These are phyloP conservation scores for Eutreptiella sp. DNA, from an alignment of 208 protist species.

Conservation along the genomic window DNA sequence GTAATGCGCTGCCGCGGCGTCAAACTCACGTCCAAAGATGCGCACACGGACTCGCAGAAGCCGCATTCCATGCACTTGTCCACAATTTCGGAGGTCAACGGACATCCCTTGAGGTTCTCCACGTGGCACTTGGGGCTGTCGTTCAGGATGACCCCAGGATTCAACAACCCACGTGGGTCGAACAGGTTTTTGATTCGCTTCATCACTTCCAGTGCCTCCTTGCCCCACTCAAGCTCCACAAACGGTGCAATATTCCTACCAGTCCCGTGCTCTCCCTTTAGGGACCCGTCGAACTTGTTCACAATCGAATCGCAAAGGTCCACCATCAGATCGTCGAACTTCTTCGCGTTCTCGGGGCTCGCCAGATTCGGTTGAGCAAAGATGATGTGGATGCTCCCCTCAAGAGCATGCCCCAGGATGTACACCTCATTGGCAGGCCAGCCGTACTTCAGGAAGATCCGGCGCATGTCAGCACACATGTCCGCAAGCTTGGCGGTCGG, in stretches of 20 bases:
- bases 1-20: slow-evolving; percentile 45
- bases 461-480: slow-evolving; percentile 36
- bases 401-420: slow-evolving; percentile 42
- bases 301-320: slow-evolving; percentile 35
- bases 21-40: slow-evolving; percentile 38
- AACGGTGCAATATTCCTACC: slow-evolving; percentile 45
- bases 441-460: slow-evolving; percentile 31
- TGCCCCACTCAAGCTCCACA: slow-evolving; percentile 49
- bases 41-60: slow-evolving; percentile 46
- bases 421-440: slow-evolving; percentile 41
- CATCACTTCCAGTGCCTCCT: slow-evolving; percentile 39
- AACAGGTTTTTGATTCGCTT: slow-evolving; percentile 40
- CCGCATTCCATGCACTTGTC: slow-evolving; percentile 49
- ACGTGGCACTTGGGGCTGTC: slow-evolving; percentile 36
- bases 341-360: slow-evolving; percentile 20
- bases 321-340: slow-evolving; percentile 40
- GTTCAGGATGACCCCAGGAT: slow-evolving; percentile 45
- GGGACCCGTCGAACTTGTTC: slow-evolving; percentile 35
- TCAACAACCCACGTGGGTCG: slow-evolving; percentile 37
- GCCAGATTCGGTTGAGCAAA: slow-evolving; percentile 43
- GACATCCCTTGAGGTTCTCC: slow-evolving; percentile 40
- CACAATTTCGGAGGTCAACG: slow-evolving; percentile 32
- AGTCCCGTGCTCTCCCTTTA: slow-evolving; percentile 45
- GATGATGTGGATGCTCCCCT: slow-evolving; percentile 44
- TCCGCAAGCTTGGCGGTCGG: slow-evolving; percentile 29